Conservation (phyloP, 257 asterid species). For the Nicotiana knightiana region DNA sequence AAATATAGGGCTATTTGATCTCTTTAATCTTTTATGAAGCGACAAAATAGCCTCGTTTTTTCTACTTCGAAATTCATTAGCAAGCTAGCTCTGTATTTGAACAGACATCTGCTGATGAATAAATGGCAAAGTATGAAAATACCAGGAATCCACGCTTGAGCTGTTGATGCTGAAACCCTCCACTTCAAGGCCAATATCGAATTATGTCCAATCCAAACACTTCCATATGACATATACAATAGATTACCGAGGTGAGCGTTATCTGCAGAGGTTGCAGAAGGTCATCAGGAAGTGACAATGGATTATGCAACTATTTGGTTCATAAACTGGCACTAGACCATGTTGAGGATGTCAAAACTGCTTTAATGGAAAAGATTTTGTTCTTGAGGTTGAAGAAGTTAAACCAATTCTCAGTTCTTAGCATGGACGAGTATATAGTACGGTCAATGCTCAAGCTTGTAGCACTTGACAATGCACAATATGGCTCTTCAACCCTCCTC, state of each 20-base stretch:
- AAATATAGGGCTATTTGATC: neutral
- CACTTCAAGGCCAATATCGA: neutral
- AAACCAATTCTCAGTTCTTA: neutral
- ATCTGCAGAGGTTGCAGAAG: slow-evolving; percentile 13
- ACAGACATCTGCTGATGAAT: neutral
- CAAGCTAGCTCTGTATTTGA: neutral
- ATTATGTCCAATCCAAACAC: neutral
- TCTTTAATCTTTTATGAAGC: slow-evolving; percentile 14
- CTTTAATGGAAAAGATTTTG: neutral
- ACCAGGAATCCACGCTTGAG: slow-evolving; percentile 21
- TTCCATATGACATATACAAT: slow-evolving; percentile 3
- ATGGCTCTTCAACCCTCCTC: slow-evolving; percentile 42
- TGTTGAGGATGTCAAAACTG: slow-evolving; percentile 13
- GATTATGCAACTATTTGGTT: slow-evolving; percentile 12
- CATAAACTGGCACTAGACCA: neutral
- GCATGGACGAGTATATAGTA: neutral
- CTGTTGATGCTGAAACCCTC: neutral
- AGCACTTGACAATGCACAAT: slow-evolving; percentile 50
- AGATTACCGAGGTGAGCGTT: slow-evolving; percentile 10
- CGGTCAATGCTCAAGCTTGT: slow-evolving; percentile 29
- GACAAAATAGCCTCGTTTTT: slow-evolving; percentile 10
- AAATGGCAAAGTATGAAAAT: slow-evolving; percentile 9
- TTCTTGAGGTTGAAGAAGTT: neutral
- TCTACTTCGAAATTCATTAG: neutral
- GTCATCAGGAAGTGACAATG: slow-evolving; percentile 6